Conservation (phyloP, 495 filamentous ascomycete species). For the Aspergillus diversus region DNA sequence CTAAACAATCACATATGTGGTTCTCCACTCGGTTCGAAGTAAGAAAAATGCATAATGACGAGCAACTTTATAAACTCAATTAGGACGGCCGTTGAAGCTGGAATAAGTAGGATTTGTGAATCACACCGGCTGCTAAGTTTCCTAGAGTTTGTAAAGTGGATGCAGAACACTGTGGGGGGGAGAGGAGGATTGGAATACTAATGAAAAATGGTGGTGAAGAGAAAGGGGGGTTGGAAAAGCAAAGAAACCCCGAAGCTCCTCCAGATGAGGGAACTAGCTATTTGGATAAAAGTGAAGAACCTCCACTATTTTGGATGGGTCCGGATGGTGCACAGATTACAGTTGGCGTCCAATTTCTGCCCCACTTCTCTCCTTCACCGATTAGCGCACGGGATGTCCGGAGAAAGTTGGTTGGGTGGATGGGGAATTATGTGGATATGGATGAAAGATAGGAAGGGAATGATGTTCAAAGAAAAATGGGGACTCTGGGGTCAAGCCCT, state of each 20-base stretch:
- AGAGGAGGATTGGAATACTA: too few species aligned
- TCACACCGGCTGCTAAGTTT: neutral
- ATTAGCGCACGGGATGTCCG: conserved; percentile 24
- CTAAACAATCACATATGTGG: too few species aligned
- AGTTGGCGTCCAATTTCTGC: conserved; percentile 5
- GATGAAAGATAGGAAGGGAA: conserved; percentile 1
- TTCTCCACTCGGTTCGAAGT: too few species aligned
- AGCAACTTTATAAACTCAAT: too few species aligned
- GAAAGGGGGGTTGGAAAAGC: neutral
- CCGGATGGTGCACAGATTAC: conserved; percentile 4
- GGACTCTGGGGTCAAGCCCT: neutral
- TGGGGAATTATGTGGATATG: conserved; percentile 3
- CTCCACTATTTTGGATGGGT: neutral
- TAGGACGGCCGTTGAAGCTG: too few species aligned
- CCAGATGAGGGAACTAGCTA: neutral
- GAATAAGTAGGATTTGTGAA: too few species aligned
- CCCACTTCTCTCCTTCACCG: conserved; percentile 7
- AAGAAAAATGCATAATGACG: too few species aligned
- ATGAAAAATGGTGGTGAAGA: neutral
- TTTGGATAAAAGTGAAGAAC: neutral
- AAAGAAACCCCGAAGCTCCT: neutral
- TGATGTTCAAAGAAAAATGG: conserved; percentile 1
- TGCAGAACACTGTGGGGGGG: neutral
- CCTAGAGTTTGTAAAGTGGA: neutral
- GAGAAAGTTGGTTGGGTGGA: conserved; percentile 8